Base-by-base conservation (phyloP, 2,329 filamentous ascomycete species). In the Colletotrichum nymphaeae region DNA sequence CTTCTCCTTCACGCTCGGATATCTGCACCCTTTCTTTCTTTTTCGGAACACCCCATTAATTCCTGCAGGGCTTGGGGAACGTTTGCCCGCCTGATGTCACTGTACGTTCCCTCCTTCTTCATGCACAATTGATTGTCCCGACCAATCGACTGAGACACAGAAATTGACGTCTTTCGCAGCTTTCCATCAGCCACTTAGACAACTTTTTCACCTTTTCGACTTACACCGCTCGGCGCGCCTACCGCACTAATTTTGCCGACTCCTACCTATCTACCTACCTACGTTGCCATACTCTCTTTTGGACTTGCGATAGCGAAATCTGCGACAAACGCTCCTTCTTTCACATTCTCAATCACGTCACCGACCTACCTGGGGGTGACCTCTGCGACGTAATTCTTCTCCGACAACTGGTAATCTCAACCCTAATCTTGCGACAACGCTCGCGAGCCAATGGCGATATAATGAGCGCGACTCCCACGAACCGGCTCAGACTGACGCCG, bases 401-500 rank as follows among this genome's bases (percentile, higher is more conserved):
- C 49, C 60, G 63, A 19, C 57, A 35, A 49, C 19, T 63, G 62
- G 46, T 66, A 65, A 62, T 42, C 19, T 5, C 64, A 68, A 59
- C 30, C 30, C 55, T 57, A 55, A 68, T 67, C 59, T 58, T 60
- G 55, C 53, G 26, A 59, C 53, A 22, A 59, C 74, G 72, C 65
- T 63, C 69, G 60, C 73, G 74, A 75, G 82, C 85, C 85, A 85
- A 90, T 90, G 88, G 88, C 85, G 82, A 80, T 78, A 85, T 83
- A 78, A 91, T 91, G 89, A 86, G 88, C 78, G 85, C 88, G 75
- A 90, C 89, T 83, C 89, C 89, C 74, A 88, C 88, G 78, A 87
- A 86, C 79, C 88, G 89, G 79, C 85, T 93, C 76, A 93, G 91
- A 84, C 83, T 93, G 77, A 95, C 94, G 70, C 94, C 95, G 69